Base-by-base conservation (phyloP, 2,329 filamentous ascomycete species). In the Aureobasidium sp. region DNA sequence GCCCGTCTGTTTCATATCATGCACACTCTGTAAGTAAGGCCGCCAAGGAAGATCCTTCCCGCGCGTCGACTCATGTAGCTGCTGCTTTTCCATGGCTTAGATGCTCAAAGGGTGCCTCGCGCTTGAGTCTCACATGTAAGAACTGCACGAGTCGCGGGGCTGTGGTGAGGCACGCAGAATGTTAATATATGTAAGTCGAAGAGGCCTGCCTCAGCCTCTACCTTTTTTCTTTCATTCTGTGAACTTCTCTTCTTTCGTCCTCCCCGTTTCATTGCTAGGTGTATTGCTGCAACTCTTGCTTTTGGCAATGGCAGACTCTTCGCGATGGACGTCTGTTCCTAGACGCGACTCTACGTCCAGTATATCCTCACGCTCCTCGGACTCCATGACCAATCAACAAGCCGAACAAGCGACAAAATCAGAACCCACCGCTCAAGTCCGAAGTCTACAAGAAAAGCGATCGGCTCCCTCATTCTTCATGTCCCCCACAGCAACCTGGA, bases 1-100 rank as follows among this genome's bases (percentile, higher is more conserved):
- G 48, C 31, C 31, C 48, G 48, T 52, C 48, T 52, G 48, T 52
- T 52, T 52, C 48, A 52, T 45, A 27, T 27, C n/a, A 52, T 52
- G 47, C 48, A 22, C n/a, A 5, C n/a, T 17, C 48, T 37, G 20
- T 9, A 34, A 25, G 31, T 52, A 37, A 52, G 48, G 48, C 27
- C 31, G 48, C n/a, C 48, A 52, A 37, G 17, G n/a, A 22, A 29
- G 17, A 31, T 49, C 27, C 27, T 48, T 48, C 15, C 27, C 45
- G 15, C 3, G 20, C 17, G 17, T 8, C 47, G 27, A 49, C 27
- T 34, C 47, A 20, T 49, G 25, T n/a, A 48, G n/a, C 4, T 11
- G 8, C 29, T 31, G 29, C 27, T 20, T 12, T n/a, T 11, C 47
- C 11, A 31, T 49, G 27, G 22, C 8, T 14, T 14, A 7, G 17